These are phyloP conservation scores for Aspergillus cejpii DNA, from an alignment of 2,329 filamentous ascomycete genomes.

Conservation along the genomic window DNA sequence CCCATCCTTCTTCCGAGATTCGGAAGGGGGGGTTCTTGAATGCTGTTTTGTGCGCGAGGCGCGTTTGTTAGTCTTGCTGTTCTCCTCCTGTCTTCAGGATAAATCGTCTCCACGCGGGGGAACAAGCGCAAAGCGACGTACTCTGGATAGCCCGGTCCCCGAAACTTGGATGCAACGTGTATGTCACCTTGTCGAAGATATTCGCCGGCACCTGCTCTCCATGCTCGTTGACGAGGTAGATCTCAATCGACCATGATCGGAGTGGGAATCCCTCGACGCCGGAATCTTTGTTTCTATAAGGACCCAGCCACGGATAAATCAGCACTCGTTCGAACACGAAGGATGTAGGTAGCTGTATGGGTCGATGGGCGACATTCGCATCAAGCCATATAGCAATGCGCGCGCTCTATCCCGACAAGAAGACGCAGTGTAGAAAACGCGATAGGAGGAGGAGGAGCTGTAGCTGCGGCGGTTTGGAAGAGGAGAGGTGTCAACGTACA, in stretches of 20 bases:
- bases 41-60: conserved; percentile 45
- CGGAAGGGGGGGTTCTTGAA: conserved; percentile 80
- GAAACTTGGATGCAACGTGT: conserved; percentile 91
- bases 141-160: conserved; percentile 72
- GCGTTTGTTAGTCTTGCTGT: conserved; percentile 7
- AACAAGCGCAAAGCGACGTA: conserved; percentile 43
- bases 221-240: conserved; percentile 77
- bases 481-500: conserved; percentile 53
- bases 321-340: background rate
- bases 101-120: background rate
- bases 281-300: conserved; percentile 65
- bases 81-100: background rate
- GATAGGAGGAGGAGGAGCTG: background rate
- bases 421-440: too few species aligned
- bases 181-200: conserved; percentile 86
- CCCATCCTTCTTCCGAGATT: conserved; percentile 93
- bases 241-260: conserved; percentile 82
- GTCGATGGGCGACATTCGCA: too few species aligned
- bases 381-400: too few species aligned
- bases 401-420: too few species aligned
- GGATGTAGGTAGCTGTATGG: too few species aligned
- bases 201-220: conserved; percentile 76
- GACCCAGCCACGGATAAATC: conserved; percentile 13
- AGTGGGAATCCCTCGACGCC: conserved; percentile 84
- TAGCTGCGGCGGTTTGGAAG: conserved; percentile 1